phyloP scores from a whole-genome alignment of 169 alveolate genomes.

The Pseudocohnilembus persalinus region DNA sequence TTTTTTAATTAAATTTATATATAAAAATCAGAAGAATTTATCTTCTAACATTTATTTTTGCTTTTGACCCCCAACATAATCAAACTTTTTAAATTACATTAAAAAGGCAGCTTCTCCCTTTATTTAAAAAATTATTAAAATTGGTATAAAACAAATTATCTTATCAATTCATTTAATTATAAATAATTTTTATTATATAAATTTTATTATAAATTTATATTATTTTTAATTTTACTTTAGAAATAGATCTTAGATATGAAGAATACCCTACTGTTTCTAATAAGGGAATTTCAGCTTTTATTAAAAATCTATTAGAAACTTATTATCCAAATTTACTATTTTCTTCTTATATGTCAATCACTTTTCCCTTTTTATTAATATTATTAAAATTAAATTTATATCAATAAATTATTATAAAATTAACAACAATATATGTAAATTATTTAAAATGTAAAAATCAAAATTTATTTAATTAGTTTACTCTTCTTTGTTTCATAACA shows the following conservation, averaged over 20 bases:
- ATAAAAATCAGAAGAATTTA: background rate
- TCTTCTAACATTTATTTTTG: slow-evolving; percentile 47
- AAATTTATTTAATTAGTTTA: background rate
- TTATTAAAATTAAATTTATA: slow-evolving; percentile 24
- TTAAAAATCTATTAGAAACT: slow-evolving; percentile 31
- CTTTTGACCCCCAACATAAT: slow-evolving; percentile 50
- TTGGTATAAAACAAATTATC: too few species aligned
- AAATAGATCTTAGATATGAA: slow-evolving; percentile 54
- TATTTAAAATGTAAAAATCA: background rate
- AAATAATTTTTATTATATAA: too few species aligned
- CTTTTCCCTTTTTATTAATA: slow-evolving; percentile 48
- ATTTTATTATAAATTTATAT: background rate
- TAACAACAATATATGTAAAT: background rate
- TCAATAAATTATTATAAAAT: background rate
- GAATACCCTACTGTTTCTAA: slow-evolving; percentile 66
- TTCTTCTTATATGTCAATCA: slow-evolving; percentile 44
- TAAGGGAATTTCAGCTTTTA: slow-evolving; percentile 58
- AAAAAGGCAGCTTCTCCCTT: slow-evolving; percentile 63
- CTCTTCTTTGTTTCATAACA: background rate
- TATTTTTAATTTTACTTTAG: slow-evolving; percentile 21
- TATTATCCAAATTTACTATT: slow-evolving; percentile 38
- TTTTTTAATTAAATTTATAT: too few species aligned
- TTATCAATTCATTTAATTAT: too few species aligned
- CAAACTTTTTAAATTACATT: slow-evolving; percentile 63
- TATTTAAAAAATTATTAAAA: background rate